Evolutionary conservation across 2,329 filamentous ascomycete species (phyloP), one percentile per base, ranked within the genome.

Genomic region (Endoconidiophora polonica): DNA sequence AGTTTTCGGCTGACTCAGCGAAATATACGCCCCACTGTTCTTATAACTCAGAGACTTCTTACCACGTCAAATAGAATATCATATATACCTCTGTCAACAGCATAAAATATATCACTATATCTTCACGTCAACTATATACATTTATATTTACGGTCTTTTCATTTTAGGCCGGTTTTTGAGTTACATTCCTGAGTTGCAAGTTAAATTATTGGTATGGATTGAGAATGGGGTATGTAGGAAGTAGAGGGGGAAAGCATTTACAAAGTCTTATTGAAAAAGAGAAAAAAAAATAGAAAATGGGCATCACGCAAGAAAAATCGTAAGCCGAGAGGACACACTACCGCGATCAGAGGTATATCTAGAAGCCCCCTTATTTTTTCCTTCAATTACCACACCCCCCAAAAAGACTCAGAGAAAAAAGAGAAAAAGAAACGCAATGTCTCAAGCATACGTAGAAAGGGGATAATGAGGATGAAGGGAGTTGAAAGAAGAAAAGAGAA

Each of bases 291-390:
- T 20, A 40, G 36, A 33, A 50, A 54, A 50, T 46, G 48, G 52
- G 46, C 52, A 49, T 54, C 52, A 55, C 43, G 40, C 16, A 44
- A 52, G 38, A 53, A 52, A 49, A 47, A 51, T 47, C 49, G 53
- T 48, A 45, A 50, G 36, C 46, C 39, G 48, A 47, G 38, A 42
- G 48, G 47, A 29, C 49, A 54, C 46, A 54, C 50, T 53, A 55
- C 51, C 46, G 40, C 50, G 36, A 52, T 33, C 56, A 59, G 57
- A 65, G 63, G 63, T 58, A 67, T 67, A 66, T 66, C 63, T 63
- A 62, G 58, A 63, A 61, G 43, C 44, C 23, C 44, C 43, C 53
- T 51, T 53, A 48, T 50, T 58, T 57, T 61, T 57, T 55, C 48
- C 52, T 53, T 46, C 44, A 50, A 52, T 43, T 55, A 53, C 57